Conservation (phyloP, 192 early-diverging fungal genomes). For the Coemansia sp. region DNA sequence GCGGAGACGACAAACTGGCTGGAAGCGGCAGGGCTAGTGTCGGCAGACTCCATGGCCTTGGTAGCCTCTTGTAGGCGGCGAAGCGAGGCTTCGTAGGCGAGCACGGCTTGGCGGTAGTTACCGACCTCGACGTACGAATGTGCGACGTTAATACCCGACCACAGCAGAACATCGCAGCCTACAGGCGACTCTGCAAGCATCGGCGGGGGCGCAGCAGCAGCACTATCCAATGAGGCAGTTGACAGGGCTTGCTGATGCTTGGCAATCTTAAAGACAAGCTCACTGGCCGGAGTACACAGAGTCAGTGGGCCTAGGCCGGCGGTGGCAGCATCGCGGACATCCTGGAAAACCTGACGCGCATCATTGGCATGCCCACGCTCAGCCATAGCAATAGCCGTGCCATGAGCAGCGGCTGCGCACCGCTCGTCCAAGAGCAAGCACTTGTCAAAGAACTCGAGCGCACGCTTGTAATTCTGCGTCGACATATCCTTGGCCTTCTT, state of each 20-base stretch:
- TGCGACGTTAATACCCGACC: conserved; percentile 71
- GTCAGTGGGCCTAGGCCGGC: conserved; percentile 33
- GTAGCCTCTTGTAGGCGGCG: conserved; percentile 42
- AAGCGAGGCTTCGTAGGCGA: conserved; percentile 68
- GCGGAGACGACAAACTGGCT: background rate
- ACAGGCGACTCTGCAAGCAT: conserved; percentile 5
- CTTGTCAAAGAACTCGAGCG: conserved; percentile 81
- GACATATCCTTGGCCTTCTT: conserved; percentile 26
- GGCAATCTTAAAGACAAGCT: conserved; percentile 37
- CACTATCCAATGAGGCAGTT: too few species aligned
- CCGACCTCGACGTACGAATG: conserved; percentile 75
- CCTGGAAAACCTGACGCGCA: conserved; percentile 68
- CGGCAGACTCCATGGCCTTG: conserved; percentile 12
- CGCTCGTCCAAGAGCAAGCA: conserved; percentile 65
- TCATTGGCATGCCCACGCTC: conserved; percentile 64
- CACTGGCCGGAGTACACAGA: conserved; percentile 16
- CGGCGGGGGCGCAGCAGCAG: background rate
- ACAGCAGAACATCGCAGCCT: conserved; percentile 50
- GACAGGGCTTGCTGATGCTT: background rate
- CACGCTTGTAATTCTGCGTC: conserved; percentile 62
- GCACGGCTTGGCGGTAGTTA: conserved; percentile 70
- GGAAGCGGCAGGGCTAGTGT: background rate
- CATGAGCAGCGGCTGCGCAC: conserved; percentile 82
- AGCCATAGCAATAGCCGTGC: conserved; percentile 81
- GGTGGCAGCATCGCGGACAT: conserved; percentile 61